Conservation (phyloP, 2,329 filamentous ascomycete species). For the Arthrobotrys pseudoclavata region DNA sequence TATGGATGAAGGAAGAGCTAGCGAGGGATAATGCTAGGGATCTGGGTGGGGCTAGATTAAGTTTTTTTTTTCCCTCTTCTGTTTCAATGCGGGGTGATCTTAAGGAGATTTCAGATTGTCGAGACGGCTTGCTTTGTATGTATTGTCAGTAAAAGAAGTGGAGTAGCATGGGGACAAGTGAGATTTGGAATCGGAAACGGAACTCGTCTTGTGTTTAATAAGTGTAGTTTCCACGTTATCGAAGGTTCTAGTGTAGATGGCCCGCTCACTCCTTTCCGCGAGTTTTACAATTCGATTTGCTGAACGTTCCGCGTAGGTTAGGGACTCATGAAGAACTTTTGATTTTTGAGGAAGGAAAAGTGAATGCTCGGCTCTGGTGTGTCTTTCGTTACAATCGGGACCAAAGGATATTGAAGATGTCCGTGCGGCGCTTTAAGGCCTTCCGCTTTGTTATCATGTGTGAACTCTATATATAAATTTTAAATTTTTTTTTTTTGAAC, state of each 20-base stretch:
- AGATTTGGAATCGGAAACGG: conserved; percentile 26
- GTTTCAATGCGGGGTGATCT: conserved; percentile 28
- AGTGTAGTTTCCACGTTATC: conserved; percentile 7
- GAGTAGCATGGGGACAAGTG: conserved; percentile 12
- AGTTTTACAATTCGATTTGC: conserved; percentile 9
- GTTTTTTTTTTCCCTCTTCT: conserved; percentile 10
- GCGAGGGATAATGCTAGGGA: neutral
- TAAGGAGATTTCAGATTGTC: conserved; percentile 48
- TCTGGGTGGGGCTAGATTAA: conserved; percentile 17
- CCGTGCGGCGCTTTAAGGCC: conserved; percentile 32
- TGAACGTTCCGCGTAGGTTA: conserved; percentile 35
- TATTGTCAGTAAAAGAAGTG: conserved; percentile 20
- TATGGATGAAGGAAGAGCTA: conserved; percentile 27
- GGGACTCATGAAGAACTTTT: conserved; percentile 5
- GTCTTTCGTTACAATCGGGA: conserved; percentile 15
- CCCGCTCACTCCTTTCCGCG: conserved; percentile 30
- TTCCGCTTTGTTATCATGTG: conserved; percentile 44
- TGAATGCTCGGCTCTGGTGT: conserved; percentile 5
- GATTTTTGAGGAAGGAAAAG: conserved; percentile 6
- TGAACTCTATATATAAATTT: conserved; percentile 51
- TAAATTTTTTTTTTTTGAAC: conserved; percentile 24
- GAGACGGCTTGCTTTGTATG: conserved; percentile 37
- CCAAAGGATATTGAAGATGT: conserved; percentile 31
- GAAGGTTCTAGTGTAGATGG: neutral
- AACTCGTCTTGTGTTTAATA: conserved; percentile 44